Evolutionary conservation across 345 rosid species (phyloP), one percentile per base, ranked within the genome.

Genomic region (Combretum micranthum): DNA sequence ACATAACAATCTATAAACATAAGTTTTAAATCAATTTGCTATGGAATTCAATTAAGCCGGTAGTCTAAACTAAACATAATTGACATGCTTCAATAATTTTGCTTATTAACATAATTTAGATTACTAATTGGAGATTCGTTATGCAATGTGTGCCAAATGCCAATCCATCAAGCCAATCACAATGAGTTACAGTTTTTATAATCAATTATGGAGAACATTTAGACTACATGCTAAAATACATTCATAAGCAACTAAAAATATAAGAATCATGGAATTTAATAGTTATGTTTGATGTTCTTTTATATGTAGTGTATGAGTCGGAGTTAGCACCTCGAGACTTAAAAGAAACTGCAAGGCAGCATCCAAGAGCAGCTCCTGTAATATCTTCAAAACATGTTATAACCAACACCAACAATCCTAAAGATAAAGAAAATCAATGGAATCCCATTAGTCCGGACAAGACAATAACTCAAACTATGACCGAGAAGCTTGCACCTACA

Each of bases 401-500:
- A 67, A 42, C 83, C 25, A 71, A 62, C 61, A 79, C 64, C 57
- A 13, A 63, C 42, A 63, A 52, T 18, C 54, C 15, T 20, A 42
- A 49, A 22, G 61, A 32, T 6, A 44, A 53, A 15, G 43, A 22
- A 18, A 37, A 45, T 23, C 37, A 50, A 20, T 53, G 44, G 21
- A 57, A 21, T 12, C 20, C 60, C 32, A 21, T 67, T 3, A 32
- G 20, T 66, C 75, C 75, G 22, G 62, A 63, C 72, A 81, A 64
- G 68, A 75, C 76, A 15, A 52, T 75, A 53, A 62, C 76, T 1
- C 77, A 69, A 54, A 71, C 78, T 11, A 57, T 77, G 46, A 64
- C 70, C 3, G 78, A 75, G 67, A 81, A 48, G 53, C 75, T 78
- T 44, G 73, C 77, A 25, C 89, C 87, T 15, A 80, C 83, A 23